These are phyloP conservation scores for Phyllosticta citribraziliensis DNA, from an alignment of 2,329 filamentous ascomycete species.

Conservation along the genomic window DNA sequence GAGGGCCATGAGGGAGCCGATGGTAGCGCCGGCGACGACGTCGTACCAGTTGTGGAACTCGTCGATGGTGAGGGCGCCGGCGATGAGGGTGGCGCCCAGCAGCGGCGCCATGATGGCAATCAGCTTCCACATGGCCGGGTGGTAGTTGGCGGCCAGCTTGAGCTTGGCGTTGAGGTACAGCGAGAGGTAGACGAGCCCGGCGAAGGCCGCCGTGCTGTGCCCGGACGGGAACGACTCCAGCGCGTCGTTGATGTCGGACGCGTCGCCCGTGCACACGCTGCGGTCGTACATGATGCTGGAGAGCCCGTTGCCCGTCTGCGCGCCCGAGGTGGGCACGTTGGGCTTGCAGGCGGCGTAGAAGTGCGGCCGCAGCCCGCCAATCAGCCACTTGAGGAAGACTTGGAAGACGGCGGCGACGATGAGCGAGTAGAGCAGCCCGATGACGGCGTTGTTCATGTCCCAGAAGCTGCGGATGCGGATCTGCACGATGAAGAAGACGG, in stretches of 20 bases:
- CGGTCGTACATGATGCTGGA: conserved; percentile 56
- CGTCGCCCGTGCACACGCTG: conserved; percentile 59
- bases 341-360: conserved; percentile 56
- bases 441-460: conserved; percentile 56
- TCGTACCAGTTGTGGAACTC: conserved; percentile 67
- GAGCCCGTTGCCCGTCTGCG: conserved; percentile 42
- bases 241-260: conserved; percentile 54
- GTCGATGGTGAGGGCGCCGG: conserved; percentile 59
- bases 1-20: conserved; percentile 57
- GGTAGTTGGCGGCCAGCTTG: conserved; percentile 64
- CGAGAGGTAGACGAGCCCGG: conserved; percentile 59
- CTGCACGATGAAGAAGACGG: conserved; percentile 55
- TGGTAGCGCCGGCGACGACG: conserved; percentile 54
- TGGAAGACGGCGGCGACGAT: conserved; percentile 67
- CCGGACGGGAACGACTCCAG: conserved; percentile 65
- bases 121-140: conserved; percentile 65
- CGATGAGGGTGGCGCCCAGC: conserved; percentile 58
- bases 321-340: conserved; percentile 35
- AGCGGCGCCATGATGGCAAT: conserved; percentile 55
- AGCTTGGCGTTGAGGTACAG: conserved; percentile 72
- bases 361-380: conserved; percentile 51
- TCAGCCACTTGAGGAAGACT: conserved; percentile 66
- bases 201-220: conserved; percentile 64
- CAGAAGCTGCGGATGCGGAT: conserved; percentile 47
- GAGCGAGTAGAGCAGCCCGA: conserved; percentile 60